Base-by-base conservation (phyloP, 176 grass and related monocot species). In the Juncus inflexus region DNA sequence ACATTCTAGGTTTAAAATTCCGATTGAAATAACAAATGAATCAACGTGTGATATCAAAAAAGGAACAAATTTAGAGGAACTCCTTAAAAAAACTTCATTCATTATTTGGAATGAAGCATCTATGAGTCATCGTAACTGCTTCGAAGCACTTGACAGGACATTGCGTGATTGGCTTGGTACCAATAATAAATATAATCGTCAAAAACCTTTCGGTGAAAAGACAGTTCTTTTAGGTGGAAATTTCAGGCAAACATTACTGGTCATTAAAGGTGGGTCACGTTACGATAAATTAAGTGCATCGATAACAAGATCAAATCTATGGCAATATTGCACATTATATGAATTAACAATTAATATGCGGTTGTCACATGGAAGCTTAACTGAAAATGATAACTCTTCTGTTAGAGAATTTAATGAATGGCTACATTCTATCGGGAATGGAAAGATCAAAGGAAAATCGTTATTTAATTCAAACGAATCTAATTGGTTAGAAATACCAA, bases 71-170 rank as follows among this genome's bases (percentile, higher is more conserved):
- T 9, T 50, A 1, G 16, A 52, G n/a, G 12, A 67, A 16, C 1
- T 47, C 0, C 50, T 41, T 0, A 67, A 10, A 10, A 67, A 10
- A 67, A 50, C 19, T 28, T 28, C 19, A 28, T 1, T 28, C 19
- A 28, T 28, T 28, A 28, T 28, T 28, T 28, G 19, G 19, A 1
- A 28, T 28, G 19, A 28, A 28, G 64, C 64, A 43, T 36, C 64
- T 47, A 67, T 67, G 40, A 49, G 11, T 41, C 0, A 50, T 52
- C 42, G 9, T 15, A 5, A n/a, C 28, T 45, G 64, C 16, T 41
- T 67, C 5, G 64, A 67, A 9, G 64, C 64, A 10, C 40, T 50
- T 4, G 64, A 67, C 15, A 67, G 51, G 5, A 55, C 51, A 7
- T 12, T 55, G 51, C 10, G 51, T 3, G 51, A 55, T 55, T 3